These are phyloP conservation scores for Claviceps monticola DNA, from an alignment of 2,329 filamentous ascomycete genomes.

Conservation along the genomic window DNA sequence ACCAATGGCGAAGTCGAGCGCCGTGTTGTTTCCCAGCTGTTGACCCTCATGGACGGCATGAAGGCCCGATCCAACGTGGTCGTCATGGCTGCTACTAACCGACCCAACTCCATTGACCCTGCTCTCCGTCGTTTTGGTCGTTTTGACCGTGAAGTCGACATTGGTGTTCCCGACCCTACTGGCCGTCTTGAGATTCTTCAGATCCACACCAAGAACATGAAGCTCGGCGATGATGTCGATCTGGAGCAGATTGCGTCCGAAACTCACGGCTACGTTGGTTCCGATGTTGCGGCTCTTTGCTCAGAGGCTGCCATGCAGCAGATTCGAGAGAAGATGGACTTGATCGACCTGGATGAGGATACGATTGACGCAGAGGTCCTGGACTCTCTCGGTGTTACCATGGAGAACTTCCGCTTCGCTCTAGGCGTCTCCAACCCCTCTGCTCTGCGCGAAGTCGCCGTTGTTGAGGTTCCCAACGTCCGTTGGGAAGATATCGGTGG, in stretches of 20 bases:
- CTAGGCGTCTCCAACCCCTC: constrained; percentile 97
- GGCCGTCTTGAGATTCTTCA: constrained; percentile 97
- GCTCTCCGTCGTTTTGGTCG: constrained; percentile 95
- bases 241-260: constrained; percentile 92
- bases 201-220: constrained; percentile 99
- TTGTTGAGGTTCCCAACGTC: constrained; percentile 97
- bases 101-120: constrained; percentile 96
- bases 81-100: constrained; percentile 98
- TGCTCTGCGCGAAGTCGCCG: constrained; percentile 93
- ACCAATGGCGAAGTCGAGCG: constrained; percentile 98
- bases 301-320: constrained; percentile 99
- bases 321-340: constrained; percentile 99
- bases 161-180: constrained; percentile 93
- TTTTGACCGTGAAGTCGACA: constrained; percentile 98
- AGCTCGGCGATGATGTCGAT: constrained; percentile 91
- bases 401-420: constrained; percentile 99
- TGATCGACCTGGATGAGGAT: constrained; percentile 97
- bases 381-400: constrained; percentile 94
- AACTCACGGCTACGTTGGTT: constrained; percentile 98
- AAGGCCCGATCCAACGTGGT: constrained; percentile 97
- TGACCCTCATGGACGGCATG: constrained; percentile 99
- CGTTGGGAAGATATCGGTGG: constrained; percentile 99
- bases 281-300: constrained; percentile 93
- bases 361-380: constrained; percentile 98
- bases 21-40: constrained; percentile 90